Percentiles rank a stretch among this genome's conserved stretches.
Evolutionary conservation across 164 flowering plant genomes (phyloP).

Genomic region (Nymphaea colorata): DNA sequence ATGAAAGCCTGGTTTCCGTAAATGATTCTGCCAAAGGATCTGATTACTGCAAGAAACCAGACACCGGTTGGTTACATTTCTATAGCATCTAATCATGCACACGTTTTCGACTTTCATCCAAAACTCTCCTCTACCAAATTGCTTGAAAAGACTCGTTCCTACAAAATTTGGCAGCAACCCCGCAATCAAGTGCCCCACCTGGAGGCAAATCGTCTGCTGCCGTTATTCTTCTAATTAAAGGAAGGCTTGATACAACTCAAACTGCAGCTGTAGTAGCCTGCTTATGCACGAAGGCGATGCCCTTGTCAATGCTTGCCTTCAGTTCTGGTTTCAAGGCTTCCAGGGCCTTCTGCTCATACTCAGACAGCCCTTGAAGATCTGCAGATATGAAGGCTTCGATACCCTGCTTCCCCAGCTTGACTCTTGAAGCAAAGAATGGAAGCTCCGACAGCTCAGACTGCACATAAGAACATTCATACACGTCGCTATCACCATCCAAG

Average conservation of each 20-base stretch:
- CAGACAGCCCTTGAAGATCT: conserved; percentile 10
- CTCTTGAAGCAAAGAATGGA: conserved; percentile 10
- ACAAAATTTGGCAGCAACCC: background rate
- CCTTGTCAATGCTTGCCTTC: conserved; percentile 14
- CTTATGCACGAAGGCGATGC: conserved; percentile 10
- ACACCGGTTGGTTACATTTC: no score
- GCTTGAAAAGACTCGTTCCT: no score
- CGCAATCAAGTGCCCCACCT: background rate
- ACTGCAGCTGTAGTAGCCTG: conserved; percentile 1
- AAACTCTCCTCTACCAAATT: no score
- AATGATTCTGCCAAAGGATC: no score
- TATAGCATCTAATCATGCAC: no score
- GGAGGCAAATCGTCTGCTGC: background rate
- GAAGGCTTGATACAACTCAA: background rate
- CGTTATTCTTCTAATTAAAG: background rate
- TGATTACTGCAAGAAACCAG: no score
- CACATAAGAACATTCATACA: conserved; percentile 6
- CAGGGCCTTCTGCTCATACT: conserved; percentile 8
- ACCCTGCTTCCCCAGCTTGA: conserved; percentile 11
- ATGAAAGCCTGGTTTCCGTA: no score
- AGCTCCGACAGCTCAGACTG: conserved; percentile 8
- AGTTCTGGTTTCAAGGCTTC: conserved; percentile 11
- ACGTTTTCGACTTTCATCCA: no score
- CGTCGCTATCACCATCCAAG: conserved; percentile 10
- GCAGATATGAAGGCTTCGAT: conserved; percentile 9